Evolutionary conservation across 192 early-diverging fungal species (phyloP), one percentile per base, ranked within the genome.

Genomic region (Entomortierella chlamydospora): DNA sequence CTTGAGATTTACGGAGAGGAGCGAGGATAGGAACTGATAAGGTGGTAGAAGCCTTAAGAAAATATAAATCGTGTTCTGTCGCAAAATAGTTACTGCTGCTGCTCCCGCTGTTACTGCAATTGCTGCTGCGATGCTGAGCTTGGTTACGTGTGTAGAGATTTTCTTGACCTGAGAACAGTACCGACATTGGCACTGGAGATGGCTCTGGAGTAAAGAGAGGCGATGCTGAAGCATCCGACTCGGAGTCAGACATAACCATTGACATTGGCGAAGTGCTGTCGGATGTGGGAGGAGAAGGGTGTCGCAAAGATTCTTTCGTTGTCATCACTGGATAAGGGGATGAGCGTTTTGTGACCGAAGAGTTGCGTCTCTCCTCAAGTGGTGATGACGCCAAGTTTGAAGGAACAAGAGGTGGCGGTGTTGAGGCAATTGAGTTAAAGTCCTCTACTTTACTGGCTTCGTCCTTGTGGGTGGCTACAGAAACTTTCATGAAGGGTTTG

Each of bases 201-300:
- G 81, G 66, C 64, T 87, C 84, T 23, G 86, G 86, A 20, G 86
- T 87, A 45, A 82, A 81, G 28, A 85, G 70, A 49, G 76, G 76
- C 61, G 76, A 79, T 0, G 51, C 18, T 18, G 60, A 25, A 0
- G 76, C 34, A 26, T 79, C 76, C 20, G 76, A 70, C 37, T 70
- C 76, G n/a, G 52, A 58, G 34, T 78, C 74, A n/a, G 74, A 78
- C 61, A 78, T 58, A 49, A 61, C 47, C 66, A 69, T 67, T 9
- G 74, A 78, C 33, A 41, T 67, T 20, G 74, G 74, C 33, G 74
- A 78, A 7, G 56, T 58, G 23, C 69, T 58, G 29, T 39, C 61
- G 12, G 61, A 68, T 5, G 51, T 45, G 25, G 66, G 54, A 1
- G 74, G 73, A 3, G 73, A 76, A 15, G 52, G 59, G 6, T 54